Conservation (phyloP, 1,139 yeast genomes). For the Zygosaccharomyces pseudobailii region DNA sequence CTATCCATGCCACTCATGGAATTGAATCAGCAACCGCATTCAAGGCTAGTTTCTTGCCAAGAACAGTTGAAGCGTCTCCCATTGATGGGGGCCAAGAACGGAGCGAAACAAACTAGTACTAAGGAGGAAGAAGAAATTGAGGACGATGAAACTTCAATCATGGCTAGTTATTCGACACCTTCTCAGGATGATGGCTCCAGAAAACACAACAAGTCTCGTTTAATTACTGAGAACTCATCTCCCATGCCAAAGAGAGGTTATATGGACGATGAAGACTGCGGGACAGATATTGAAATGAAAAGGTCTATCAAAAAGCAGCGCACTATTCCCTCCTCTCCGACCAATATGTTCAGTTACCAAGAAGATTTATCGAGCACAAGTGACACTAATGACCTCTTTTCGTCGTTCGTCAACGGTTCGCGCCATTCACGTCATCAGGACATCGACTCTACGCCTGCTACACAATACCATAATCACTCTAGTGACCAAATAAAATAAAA, state of each 20-base stretch:
- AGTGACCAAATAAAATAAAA: constrained; percentile 16
- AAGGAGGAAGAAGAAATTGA: constrained; percentile 12
- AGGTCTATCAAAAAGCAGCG: constrained; percentile 22
- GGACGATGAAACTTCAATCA: constrained; percentile 18
- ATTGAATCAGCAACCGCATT: constrained; percentile 17
- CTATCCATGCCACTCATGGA: constrained; percentile 33
- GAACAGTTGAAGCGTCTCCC: constrained; percentile 20
- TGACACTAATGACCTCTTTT: constrained; percentile 13
- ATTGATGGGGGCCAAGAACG: constrained; percentile 11
- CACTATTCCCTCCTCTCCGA: constrained; percentile 33
- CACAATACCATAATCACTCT: constrained; percentile 34
- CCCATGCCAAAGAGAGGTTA: constrained; percentile 13
- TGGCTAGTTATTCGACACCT: constrained; percentile 16
- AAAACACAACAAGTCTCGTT: background rate
- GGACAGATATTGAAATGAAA: constrained; percentile 10
- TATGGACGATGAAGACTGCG: constrained; percentile 13
- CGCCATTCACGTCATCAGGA: constrained; percentile 11
- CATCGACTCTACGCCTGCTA: constrained; percentile 22
- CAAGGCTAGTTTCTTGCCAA: constrained; percentile 16
- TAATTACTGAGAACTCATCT: constrained; percentile 11
- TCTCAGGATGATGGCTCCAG: constrained; percentile 8
- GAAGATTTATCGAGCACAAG: constrained; percentile 12
- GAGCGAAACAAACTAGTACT: background rate
- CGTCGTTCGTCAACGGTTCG: constrained; percentile 37
- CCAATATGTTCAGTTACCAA: constrained; percentile 28